Conservation (phyloP, 192 early-diverging fungal genomes). For the Phlyctochytrium planicorne region DNA sequence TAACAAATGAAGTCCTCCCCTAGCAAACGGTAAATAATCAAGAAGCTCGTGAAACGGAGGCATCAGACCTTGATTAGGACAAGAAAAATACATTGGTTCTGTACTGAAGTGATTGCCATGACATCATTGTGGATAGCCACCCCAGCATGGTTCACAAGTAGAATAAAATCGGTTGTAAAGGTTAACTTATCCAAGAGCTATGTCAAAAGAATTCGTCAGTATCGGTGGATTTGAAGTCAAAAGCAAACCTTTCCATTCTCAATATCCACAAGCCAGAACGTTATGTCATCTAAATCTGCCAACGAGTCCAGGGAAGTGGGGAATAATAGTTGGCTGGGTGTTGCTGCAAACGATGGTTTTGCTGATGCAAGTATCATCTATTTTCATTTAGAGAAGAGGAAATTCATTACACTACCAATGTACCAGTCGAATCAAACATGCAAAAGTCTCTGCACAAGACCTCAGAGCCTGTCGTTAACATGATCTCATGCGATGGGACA, state of each 20-base stretch:
- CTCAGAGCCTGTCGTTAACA: conserved; percentile 37
- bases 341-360: conserved; percentile 12
- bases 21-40: conserved; percentile 11
- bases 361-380: conserved; percentile 61
- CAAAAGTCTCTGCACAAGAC: conserved; percentile 64
- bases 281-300: conserved; percentile 57
- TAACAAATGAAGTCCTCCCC: conserved; percentile 57
- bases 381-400: background rate
- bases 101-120: conserved; percentile 67
- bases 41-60: no score
- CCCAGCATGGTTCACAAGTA: conserved; percentile 63
- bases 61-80: conserved; percentile 65
- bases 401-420: background rate
- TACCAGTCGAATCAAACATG: conserved; percentile 35
- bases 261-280: conserved; percentile 65
- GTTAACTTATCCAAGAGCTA: conserved; percentile 57
- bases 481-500: conserved; percentile 29
- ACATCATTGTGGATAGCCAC: conserved; percentile 63
- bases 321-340: conserved; percentile 16
- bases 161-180: conserved; percentile 63
- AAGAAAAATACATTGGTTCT: conserved; percentile 69
- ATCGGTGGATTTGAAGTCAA: background rate
- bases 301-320: conserved; percentile 53
- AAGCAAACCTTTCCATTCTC: conserved; percentile 51
- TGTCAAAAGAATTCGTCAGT: background rate